Base-by-base conservation (phyloP, 352 stramenopile genomes). In the Phytophthora citrophthora region DNA sequence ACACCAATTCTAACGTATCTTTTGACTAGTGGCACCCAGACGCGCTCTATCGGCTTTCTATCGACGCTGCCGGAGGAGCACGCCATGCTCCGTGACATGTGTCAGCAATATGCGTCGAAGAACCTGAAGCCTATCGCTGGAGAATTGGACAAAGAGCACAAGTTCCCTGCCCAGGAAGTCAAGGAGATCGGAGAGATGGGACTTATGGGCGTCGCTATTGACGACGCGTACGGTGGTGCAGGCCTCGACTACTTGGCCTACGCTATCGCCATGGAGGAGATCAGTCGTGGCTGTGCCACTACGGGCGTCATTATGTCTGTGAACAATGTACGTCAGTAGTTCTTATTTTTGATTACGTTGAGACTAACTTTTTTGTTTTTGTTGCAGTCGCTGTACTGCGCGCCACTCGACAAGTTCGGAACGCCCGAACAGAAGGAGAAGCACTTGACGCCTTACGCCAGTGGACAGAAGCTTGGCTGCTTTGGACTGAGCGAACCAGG, bases 231-330 rank as follows among this genome's bases (percentile, higher is more conserved):
- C 61, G 93, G 92, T 38, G 97, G 97, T 20, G 89, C 89, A 5
- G 97, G 91, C 9, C 84, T 99, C 44, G 96, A 99, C 77, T 97
- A 97, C 62, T 65, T 99, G 24, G 93, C 93, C 7, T 99, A 99
- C 74, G 92, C 96, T 18, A 99, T 99, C 76, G 96, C 96, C 13
- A 98, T 99, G 88, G 97, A 99, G 70, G 96, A 99, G 79, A 98
- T 99, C 64, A 97, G 85, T 58, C 91, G 97, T 39, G 97, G 95
- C 39, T 99, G 96, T 72, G 97, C 97, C 1, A 95, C 87, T n/a
- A 94, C 96, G 2, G 96, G 97, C 31, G 95, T 99, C 44, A 95
- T 99, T 69, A 98, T 99, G 95, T 97, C 85, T 34, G 96, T 97
- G 11, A 97, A 98, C 70, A 94, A 93, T 59, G 83, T 93, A 57